Percentiles rank a stretch among this genome's conserved stretches.
phyloP scores from a whole-genome alignment of 2,329 filamentous ascomycete species.

The Xylariomycetidae sp. region DNA sequence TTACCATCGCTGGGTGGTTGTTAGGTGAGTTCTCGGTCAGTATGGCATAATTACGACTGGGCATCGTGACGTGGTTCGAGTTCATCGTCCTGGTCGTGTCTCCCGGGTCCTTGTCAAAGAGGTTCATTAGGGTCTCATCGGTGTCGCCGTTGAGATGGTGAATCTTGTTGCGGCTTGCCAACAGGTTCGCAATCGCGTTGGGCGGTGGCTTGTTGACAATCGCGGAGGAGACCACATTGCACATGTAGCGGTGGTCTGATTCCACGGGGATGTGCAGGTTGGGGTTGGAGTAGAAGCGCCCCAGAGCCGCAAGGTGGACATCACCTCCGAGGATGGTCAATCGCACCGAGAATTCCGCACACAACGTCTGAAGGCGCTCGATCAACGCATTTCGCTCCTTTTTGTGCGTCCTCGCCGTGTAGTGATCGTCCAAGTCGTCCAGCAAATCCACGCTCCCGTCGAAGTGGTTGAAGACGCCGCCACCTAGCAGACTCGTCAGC shows the following conservation, averaged over 20 bases:
- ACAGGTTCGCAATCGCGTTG: constrained; percentile 77
- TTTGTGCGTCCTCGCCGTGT: constrained; percentile 89
- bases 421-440: constrained; percentile 92
- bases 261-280: constrained; percentile 70
- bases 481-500: constrained; percentile 38
- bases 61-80: constrained; percentile 81
- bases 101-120: constrained; percentile 88
- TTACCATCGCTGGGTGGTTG: constrained; percentile 25
- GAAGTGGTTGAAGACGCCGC: constrained; percentile 86
- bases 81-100: constrained; percentile 63
- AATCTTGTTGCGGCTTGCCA: constrained; percentile 83
- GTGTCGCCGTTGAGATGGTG: constrained; percentile 66
- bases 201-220: constrained; percentile 95
- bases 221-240: constrained; percentile 86
- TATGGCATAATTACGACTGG: constrained; percentile 88
- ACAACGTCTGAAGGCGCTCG: constrained; percentile 74
- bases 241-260: constrained; percentile 88
- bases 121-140: constrained; percentile 87
- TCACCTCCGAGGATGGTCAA: constrained; percentile 91
- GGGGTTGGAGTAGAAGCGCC: constrained; percentile 90
- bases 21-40: constrained; percentile 80
- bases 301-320: constrained; percentile 85
- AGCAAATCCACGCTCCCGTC: constrained; percentile 89
- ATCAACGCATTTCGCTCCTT: constrained; percentile 75
- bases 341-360: constrained; percentile 79